Evolutionary conservation across 2,329 filamentous ascomycete genomes (phyloP).

Genomic region (Pezicula rhizophila): DNA sequence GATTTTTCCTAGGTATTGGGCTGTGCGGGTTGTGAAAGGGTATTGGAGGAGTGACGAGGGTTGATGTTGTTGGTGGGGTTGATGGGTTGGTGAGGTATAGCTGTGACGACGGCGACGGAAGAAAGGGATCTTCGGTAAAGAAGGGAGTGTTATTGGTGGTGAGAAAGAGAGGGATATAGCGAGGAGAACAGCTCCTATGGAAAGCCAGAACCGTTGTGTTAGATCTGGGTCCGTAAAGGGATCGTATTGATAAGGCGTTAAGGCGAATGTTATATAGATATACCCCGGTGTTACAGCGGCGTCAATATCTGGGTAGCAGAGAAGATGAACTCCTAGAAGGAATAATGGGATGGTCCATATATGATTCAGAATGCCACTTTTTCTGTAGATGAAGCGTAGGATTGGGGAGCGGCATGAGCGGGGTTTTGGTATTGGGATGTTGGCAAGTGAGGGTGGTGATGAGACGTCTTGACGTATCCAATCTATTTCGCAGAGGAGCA

Average conservation of each 20-base stretch:
- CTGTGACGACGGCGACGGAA: background rate
- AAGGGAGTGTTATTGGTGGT: conserved; percentile 31
- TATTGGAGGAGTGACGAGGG: conserved; percentile 21
- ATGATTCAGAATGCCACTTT: background rate
- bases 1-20: conserved; percentile 47
- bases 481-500: background rate
- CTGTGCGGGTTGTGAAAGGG: conserved; percentile 36
- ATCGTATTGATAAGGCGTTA: background rate
- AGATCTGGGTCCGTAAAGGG: background rate
- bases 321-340: conserved; percentile 3
- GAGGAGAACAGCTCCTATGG: conserved; percentile 3
- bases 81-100: background rate
- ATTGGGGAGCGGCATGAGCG: no score
- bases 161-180: conserved; percentile 20
- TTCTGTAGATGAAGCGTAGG: background rate
- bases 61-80: background rate
- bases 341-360: conserved; percentile 6
- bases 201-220: conserved; percentile 5
- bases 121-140: background rate
- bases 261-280: background rate
- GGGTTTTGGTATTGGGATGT: no score
- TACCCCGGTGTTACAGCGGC: conserved; percentile 2
- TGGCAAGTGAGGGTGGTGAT: no score
- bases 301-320: conserved; percentile 2
- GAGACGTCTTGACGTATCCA: background rate